Conservation (phyloP, 805 yeast species). For the Candida schatavii region DNA sequence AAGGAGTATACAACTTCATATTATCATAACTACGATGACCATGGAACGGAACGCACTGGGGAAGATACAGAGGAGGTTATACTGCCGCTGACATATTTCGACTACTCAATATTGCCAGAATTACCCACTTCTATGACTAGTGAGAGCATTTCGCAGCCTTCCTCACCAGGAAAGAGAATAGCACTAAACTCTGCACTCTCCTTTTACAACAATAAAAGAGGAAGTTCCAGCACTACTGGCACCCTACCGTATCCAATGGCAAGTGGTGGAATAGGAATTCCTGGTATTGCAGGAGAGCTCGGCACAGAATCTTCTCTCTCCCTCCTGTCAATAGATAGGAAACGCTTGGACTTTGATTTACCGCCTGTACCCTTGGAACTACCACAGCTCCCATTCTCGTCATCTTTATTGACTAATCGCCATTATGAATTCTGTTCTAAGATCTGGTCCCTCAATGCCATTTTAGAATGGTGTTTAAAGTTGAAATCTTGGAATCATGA, state of each 20-base stretch:
- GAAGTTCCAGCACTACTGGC: too few species aligned
- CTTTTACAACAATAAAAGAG: slow-evolving; percentile 31
- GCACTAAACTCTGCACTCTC: slow-evolving; percentile 25
- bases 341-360: slow-evolving; percentile 21
- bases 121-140: slow-evolving; percentile 18
- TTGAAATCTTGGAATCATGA: slow-evolving; percentile 54
- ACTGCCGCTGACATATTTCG: slow-evolving; percentile 21
- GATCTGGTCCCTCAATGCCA: slow-evolving; percentile 45
- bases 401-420: slow-evolving; percentile 44
- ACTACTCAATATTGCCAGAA: slow-evolving; percentile 35
- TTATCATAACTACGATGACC: slow-evolving; percentile 6
- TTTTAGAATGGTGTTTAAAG: slow-evolving; percentile 55
- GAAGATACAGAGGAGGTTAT: not conserved
- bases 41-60: too few species aligned
- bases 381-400: slow-evolving; percentile 57
- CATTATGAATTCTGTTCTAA: slow-evolving; percentile 48
- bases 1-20: slow-evolving; percentile 14
- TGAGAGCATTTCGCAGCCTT: slow-evolving; percentile 3
- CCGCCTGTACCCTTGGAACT: slow-evolving; percentile 47
- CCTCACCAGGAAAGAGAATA: slow-evolving; percentile 16
- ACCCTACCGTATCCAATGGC: slow-evolving; percentile 2
- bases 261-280: not conserved
- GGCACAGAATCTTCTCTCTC: slow-evolving; percentile 16
- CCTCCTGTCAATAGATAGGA: slow-evolving; percentile 6
- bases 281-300: slow-evolving; percentile 12